phyloP scores from a whole-genome alignment of 2,329 filamentous ascomycete species.

The Fusarium sp. region DNA sequence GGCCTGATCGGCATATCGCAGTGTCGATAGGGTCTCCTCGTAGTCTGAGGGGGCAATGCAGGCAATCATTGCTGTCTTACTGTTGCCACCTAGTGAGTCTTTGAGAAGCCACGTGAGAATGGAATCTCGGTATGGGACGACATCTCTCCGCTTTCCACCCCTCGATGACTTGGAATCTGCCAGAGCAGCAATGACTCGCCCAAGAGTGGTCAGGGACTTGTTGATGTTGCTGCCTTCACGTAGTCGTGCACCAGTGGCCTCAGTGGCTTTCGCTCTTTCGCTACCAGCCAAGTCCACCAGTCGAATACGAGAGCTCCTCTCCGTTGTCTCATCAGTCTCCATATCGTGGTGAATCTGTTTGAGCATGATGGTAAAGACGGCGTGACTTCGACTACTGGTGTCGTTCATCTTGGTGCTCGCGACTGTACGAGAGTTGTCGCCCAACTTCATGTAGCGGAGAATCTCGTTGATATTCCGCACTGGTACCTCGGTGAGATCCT shows the following conservation, averaged over 20 bases:
- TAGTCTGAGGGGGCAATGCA: slow-evolving; percentile 97
- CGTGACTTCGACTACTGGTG: slow-evolving; percentile 94
- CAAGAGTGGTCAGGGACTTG: slow-evolving; percentile 95
- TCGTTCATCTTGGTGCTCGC: slow-evolving; percentile 99
- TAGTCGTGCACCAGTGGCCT: slow-evolving; percentile 90
- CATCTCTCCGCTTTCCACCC: slow-evolving; percentile 69
- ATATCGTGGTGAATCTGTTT: slow-evolving; percentile 99
- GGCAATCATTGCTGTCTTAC: slow-evolving; percentile 99
- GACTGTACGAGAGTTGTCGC: slow-evolving; percentile 87
- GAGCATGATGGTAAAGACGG: slow-evolving; percentile 97
- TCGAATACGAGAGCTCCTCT: slow-evolving; percentile 92
- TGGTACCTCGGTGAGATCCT: slow-evolving; percentile 93
- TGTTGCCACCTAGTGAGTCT: slow-evolving; percentile 95
- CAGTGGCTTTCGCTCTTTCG: slow-evolving; percentile 93
- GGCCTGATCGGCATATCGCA: slow-evolving; percentile 97
- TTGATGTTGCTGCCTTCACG: slow-evolving; percentile 99
- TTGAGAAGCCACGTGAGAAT: slow-evolving; percentile 89
- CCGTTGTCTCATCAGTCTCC: slow-evolving; percentile 97
- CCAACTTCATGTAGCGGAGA: slow-evolving; percentile 88
- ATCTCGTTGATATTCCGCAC: slow-evolving; percentile 91
- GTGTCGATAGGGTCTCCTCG: slow-evolving; percentile 94
- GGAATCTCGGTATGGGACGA: slow-evolving; percentile 94
- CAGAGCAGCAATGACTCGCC: slow-evolving; percentile 93
- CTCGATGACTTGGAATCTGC: slow-evolving; percentile 74
- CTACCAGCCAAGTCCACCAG: slow-evolving; percentile 95